A percentile compares a stretch with the other conserved stretches of the same genome.
Conservation (phyloP, 2,329 filamentous ascomycete species). For the Fusarium staphyleae region DNA sequence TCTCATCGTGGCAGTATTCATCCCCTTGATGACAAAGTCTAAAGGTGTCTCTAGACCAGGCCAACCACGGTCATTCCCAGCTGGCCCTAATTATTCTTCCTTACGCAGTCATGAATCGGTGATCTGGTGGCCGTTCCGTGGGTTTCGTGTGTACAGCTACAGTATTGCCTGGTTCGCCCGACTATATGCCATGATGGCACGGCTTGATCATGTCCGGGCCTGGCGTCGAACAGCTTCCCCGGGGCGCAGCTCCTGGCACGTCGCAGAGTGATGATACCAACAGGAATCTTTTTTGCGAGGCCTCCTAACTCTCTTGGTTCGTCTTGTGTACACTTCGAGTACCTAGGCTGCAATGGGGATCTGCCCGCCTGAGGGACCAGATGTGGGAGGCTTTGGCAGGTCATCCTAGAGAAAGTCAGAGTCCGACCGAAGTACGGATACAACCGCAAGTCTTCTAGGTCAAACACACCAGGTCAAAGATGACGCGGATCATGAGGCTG, state of each 20-base stretch:
- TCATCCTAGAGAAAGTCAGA: constrained; percentile 48
- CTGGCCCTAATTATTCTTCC: too few species aligned
- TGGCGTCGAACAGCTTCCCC: not conserved
- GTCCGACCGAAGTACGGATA: not conserved
- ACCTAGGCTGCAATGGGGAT: constrained; percentile 52
- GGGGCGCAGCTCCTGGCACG: not conserved
- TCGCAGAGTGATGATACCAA: not conserved
- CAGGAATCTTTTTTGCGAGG: not conserved
- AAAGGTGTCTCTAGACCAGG: too few species aligned
- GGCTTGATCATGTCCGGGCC: not conserved
- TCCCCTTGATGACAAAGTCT: too few species aligned
- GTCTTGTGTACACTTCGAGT: not conserved
- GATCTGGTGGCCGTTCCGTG: too few species aligned
- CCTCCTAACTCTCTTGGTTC: not conserved
- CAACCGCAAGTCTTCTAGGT: not conserved
- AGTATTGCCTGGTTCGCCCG: not conserved
- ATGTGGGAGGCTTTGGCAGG: constrained; percentile 50
- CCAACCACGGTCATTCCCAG: too few species aligned
- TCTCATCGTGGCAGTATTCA: too few species aligned
- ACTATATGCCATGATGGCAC: not conserved
- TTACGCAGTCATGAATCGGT: too few species aligned
- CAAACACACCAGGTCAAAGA: constrained; percentile 79
- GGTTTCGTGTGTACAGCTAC: not conserved
- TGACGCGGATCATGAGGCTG: constrained; percentile 94
- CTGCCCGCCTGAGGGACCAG: constrained; percentile 44